phyloP scores from a whole-genome alignment of 805 yeast species.

The Zygoascus ofunaensis region DNA sequence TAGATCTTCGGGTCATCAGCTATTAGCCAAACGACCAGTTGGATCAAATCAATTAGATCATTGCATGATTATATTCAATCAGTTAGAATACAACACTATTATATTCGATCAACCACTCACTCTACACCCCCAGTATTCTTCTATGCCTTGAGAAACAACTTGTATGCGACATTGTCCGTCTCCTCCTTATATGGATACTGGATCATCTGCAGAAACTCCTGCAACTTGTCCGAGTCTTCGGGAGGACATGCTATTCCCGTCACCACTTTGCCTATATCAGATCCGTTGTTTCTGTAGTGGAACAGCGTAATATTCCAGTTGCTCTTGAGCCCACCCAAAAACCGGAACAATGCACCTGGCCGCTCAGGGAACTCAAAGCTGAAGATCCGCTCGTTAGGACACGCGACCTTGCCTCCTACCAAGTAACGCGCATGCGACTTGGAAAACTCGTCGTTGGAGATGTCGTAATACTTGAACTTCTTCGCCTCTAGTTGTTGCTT shows the following conservation, averaged over 20 bases:
- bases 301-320: slow-evolving; percentile 91
- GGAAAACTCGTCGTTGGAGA: slow-evolving; percentile 89
- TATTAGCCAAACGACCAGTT: too few species aligned
- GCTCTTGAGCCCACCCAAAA: slow-evolving; percentile 58
- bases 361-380: slow-evolving; percentile 95
- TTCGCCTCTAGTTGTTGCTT: slow-evolving; percentile 46
- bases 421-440: slow-evolving; percentile 93
- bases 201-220: slow-evolving; percentile 55
- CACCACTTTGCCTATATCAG: slow-evolving; percentile 85
- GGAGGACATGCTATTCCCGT: slow-evolving; percentile 85
- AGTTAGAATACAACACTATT: too few species aligned
- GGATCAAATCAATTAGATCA: too few species aligned
- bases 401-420: slow-evolving; percentile 81
- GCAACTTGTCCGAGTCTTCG: slow-evolving; percentile 54
- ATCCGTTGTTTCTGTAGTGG: slow-evolving; percentile 96
- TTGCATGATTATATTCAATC: too few species aligned
- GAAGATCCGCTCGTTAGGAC: slow-evolving; percentile 66
- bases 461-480: slow-evolving; percentile 71
- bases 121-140: too few species aligned
- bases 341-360: slow-evolving; percentile 85
- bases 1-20: too few species aligned
- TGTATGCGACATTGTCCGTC: slow-evolving; percentile 77
- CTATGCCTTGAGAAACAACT: slow-evolving; percentile 49
- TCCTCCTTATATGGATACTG: slow-evolving; percentile 78
- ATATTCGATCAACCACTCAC: too few species aligned